Evolutionary conservation across 768 basidiomycete species (phyloP).

Genomic region (Termitomyces sp.): DNA sequence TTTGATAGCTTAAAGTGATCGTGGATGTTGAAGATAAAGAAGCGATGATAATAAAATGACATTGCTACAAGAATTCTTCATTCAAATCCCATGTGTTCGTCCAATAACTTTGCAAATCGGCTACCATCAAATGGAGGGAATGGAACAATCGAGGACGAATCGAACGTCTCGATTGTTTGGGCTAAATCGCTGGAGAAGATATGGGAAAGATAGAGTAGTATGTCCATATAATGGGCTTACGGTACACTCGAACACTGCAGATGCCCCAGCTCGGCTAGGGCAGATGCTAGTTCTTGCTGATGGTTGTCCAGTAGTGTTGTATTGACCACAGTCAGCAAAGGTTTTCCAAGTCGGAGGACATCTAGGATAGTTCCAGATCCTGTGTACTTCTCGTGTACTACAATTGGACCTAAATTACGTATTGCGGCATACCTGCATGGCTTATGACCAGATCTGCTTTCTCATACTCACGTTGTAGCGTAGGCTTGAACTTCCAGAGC

Average conservation of each 20-base stretch:
- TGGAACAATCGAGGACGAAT: constrained; percentile 36
- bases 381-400: constrained; percentile 38
- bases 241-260: constrained; percentile 48
- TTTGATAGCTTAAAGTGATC: constrained; percentile 1
- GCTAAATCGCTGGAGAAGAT: constrained; percentile 41
- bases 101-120: constrained; percentile 61
- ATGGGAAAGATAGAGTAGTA: background rate
- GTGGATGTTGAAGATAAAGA: constrained; percentile 8
- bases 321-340: constrained; percentile 87
- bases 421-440: constrained; percentile 72
- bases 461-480: constrained; percentile 59
- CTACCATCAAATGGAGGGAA: constrained; percentile 69
- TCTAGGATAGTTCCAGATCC: constrained; percentile 95
- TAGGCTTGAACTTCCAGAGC: constrained; percentile 69
- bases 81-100: constrained; percentile 74
- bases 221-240: constrained; percentile 36
- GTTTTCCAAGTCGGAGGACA: constrained; percentile 66
- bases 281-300: constrained; percentile 80
- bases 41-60: background rate
- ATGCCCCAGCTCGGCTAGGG: constrained; percentile 53
- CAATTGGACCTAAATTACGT: background rate
- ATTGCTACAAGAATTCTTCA: constrained; percentile 4
- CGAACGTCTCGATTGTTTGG: constrained; percentile 44
- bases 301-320: constrained; percentile 87
- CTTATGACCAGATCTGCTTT: constrained; percentile 79